Evolutionary conservation across 495 filamentous ascomycete genomes (phyloP).

Genomic region (Entonaema liquescens): DNA sequence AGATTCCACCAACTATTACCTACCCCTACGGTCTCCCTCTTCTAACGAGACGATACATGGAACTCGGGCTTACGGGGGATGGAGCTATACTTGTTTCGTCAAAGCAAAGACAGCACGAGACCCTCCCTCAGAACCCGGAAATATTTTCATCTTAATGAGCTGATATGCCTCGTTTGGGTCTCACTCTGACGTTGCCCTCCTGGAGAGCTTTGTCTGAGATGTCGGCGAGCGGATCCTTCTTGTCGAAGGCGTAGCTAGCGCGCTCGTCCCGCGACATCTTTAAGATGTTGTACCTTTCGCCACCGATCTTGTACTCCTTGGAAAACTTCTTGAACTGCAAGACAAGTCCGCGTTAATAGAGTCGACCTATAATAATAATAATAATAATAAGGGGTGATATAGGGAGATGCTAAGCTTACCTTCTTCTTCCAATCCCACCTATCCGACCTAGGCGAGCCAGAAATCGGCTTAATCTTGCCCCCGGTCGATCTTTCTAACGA

Average conservation of each 20-base stretch:
- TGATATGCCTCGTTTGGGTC: constrained; percentile 19
- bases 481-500: constrained; percentile 21
- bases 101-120: neutral
- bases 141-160: constrained; percentile 8
- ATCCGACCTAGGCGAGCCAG: constrained; percentile 16
- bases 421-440: constrained; percentile 37
- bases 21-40: constrained; percentile 20
- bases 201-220: constrained; percentile 31
- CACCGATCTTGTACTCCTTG: constrained; percentile 35
- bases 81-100: neutral
- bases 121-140: constrained; percentile 12
- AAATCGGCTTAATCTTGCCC: constrained; percentile 31
- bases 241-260: constrained; percentile 24
- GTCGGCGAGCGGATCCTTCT: constrained; percentile 36
- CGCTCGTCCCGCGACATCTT: constrained; percentile 34
- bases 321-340: constrained; percentile 31
- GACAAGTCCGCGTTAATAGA: constrained; percentile 7
- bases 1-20: constrained; percentile 26
- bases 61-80: constrained; percentile 19
- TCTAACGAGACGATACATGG: constrained; percentile 17
- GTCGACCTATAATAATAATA: neutral
- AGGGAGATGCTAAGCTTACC: constrained; percentile 2
- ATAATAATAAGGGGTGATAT: neutral
- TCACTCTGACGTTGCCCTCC: constrained; percentile 31
- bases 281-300: constrained; percentile 33